Evolutionary conservation across 73 alveolate genomes (phyloP).

Genomic region (Paramecium pentaurelia): DNA sequence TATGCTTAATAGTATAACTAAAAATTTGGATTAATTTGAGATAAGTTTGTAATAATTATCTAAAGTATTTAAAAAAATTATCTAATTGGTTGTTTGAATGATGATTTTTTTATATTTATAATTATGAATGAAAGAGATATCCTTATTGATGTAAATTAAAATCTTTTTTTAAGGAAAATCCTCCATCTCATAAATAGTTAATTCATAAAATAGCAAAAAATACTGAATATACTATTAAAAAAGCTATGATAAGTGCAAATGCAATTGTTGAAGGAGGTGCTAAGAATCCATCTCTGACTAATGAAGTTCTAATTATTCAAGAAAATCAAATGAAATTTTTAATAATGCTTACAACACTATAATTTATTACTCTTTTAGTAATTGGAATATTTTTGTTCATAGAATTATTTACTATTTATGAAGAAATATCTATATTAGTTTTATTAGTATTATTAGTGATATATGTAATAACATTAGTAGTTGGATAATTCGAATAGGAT

Average conservation of each 20-base stretch:
- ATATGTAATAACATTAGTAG: background rate
- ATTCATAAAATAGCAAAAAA: background rate
- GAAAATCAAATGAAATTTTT: background rate
- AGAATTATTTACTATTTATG: background rate
- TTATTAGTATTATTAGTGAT: background rate
- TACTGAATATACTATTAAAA: background rate
- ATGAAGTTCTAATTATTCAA: background rate
- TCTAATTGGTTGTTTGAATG: background rate
- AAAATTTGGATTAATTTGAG: background rate
- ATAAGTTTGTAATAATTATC: background rate
- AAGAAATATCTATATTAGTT: background rate
- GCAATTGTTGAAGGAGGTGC: constrained; percentile 12
- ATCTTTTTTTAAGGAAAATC: background rate
- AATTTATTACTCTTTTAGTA: background rate
- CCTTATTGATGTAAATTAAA: background rate
- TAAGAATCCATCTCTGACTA: background rate
- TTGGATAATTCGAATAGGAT: background rate
- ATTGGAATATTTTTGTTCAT: background rate
- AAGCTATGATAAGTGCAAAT: constrained; percentile 23
- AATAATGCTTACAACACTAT: background rate
- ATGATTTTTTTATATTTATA: background rate
- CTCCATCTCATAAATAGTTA: background rate
- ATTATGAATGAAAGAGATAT: background rate
- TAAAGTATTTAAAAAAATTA: background rate
- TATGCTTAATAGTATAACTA: background rate